Evolutionary conservation across 768 basidiomycete genomes (phyloP).

Genomic region (Ephemerocybe angulata): DNA sequence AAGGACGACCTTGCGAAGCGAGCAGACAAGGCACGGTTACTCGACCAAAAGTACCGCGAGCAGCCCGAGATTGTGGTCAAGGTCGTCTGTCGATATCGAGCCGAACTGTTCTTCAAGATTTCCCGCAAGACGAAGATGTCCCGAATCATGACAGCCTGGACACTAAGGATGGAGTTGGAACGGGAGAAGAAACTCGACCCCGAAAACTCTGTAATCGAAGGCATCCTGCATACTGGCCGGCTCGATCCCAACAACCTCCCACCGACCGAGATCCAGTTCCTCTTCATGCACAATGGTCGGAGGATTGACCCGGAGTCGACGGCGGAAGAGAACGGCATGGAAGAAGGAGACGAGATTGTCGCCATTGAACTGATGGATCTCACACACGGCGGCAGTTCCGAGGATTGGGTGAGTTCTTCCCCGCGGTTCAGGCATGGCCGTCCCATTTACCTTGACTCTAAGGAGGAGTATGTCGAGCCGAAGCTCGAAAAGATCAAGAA

Average conservation of each 20-base stretch:
- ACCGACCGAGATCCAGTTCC: slow-evolving; percentile 62
- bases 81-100: slow-evolving; percentile 83
- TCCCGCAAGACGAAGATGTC: slow-evolving; percentile 86
- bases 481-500: slow-evolving; percentile 71
- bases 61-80: slow-evolving; percentile 89
- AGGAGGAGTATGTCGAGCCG: slow-evolving; percentile 67
- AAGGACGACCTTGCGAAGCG: slow-evolving; percentile 80
- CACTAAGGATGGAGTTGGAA: slow-evolving; percentile 76
- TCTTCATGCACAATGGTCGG: slow-evolving; percentile 82
- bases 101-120: slow-evolving; percentile 90
- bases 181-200: slow-evolving; percentile 42
- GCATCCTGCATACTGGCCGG: slow-evolving; percentile 23
- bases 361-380: slow-evolving; percentile 91
- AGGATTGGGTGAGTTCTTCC: slow-evolving; percentile 53
- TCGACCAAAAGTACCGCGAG: slow-evolving; percentile 79
- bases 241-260: slow-evolving; percentile 42
- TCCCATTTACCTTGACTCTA: slow-evolving; percentile 1
- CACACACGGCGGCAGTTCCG: slow-evolving; percentile 58
- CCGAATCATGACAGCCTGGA: slow-evolving; percentile 83
- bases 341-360: slow-evolving; percentile 84
- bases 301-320: slow-evolving; percentile 79
- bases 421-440: not conserved
- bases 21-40: slow-evolving; percentile 71
- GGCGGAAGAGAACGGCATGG: slow-evolving; percentile 83
- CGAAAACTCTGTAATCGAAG: slow-evolving; percentile 22